Conservation (phyloP, 345 rosid genomes). For the Geranium rotundifolium region DNA sequence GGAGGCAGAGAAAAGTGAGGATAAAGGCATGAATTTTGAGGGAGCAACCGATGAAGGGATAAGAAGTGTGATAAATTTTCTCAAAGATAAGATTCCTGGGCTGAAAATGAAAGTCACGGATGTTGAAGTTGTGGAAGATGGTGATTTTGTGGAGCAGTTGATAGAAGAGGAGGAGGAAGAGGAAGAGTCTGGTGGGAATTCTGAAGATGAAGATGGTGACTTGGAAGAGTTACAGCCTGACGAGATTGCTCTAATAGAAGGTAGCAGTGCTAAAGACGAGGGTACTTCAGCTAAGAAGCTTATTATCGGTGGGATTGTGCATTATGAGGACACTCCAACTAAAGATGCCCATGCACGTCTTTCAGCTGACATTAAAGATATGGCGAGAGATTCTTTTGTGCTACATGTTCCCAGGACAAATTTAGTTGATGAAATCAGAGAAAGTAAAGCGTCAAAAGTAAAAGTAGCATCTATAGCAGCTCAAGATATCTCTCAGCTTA, state of each 20-base stretch:
- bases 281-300: conserved; percentile 57
- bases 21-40: conserved; percentile 51
- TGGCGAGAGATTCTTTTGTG: conserved; percentile 68
- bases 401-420: conserved; percentile 51
- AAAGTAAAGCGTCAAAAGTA: conserved; percentile 37
- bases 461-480: conserved; percentile 48
- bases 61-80: conserved; percentile 77
- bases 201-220: conserved; percentile 43
- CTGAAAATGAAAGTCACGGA: conserved; percentile 72
- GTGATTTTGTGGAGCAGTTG: conserved; percentile 45
- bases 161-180: conserved; percentile 44
- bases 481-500: conserved; percentile 74
- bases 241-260: conserved; percentile 30
- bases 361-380: conserved; percentile 55
- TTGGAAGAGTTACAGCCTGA: conserved; percentile 56
- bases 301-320: conserved; percentile 81
- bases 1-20: conserved; percentile 49
- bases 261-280: conserved; percentile 32
- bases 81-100: conserved; percentile 92
- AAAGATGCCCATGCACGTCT: conserved; percentile 67
- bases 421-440: conserved; percentile 31
- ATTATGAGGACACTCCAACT: conserved; percentile 50
- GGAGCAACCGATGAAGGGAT: conserved; percentile 89
- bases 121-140: conserved; percentile 28
- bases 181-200: conserved; percentile 30